Percentiles rank a stretch among this genome's conserved stretches.
phyloP scores from a whole-genome alignment of 768 basidiomycete species.

The Mycena polygramma region DNA sequence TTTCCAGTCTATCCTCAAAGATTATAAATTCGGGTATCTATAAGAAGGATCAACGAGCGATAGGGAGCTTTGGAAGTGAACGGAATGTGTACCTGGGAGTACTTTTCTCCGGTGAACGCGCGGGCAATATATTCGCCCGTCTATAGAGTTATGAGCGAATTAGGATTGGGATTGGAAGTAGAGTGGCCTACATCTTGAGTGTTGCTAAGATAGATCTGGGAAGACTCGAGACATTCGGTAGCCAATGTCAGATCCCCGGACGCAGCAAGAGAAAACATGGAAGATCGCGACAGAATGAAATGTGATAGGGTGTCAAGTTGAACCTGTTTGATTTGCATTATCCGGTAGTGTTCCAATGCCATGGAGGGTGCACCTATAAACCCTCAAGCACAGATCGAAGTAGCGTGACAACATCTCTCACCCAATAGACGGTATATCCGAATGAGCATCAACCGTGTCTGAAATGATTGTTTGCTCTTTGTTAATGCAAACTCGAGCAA shows the following conservation, averaged over 20 bases:
- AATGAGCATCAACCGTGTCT: constrained; percentile 80
- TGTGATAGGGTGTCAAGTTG: constrained; percentile 93
- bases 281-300: constrained; percentile 80
- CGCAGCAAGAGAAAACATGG: constrained; percentile 83
- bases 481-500: constrained; percentile 80
- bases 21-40: constrained; percentile 88
- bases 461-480: constrained; percentile 85
- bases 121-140: constrained; percentile 86
- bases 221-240: constrained; percentile 83
- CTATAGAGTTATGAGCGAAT: constrained; percentile 47
- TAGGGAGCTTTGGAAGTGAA: background rate
- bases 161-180: background rate
- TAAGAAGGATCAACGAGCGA: no score
- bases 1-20: constrained; percentile 86
- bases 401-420: constrained; percentile 44
- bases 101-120: constrained; percentile 85
- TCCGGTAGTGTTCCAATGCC: constrained; percentile 84
- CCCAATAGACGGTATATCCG: constrained; percentile 88
- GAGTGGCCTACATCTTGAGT: constrained; percentile 75
- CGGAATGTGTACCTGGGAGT: constrained; percentile 71
- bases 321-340: constrained; percentile 84
- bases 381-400: constrained; percentile 1
- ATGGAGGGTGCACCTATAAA: constrained; percentile 75
- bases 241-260: constrained; percentile 82
- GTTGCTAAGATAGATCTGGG: constrained; percentile 85